Conservation (phyloP, 1,284 basidiomycete genomes). For the Anthracocystis walkeri region DNA sequence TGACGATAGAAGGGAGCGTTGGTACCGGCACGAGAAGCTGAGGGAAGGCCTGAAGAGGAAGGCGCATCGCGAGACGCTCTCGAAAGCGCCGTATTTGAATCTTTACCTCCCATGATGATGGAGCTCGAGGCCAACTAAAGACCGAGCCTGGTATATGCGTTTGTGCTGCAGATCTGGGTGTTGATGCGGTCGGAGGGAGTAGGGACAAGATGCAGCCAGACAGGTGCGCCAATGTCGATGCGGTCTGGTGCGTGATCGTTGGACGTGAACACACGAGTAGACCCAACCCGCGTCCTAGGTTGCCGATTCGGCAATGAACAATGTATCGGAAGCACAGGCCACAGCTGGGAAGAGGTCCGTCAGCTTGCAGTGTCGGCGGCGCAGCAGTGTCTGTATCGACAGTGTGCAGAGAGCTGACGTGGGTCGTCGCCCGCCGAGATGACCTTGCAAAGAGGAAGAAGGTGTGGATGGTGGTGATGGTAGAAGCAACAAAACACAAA, state of each 20-base stretch:
- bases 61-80: slow-evolving; percentile 33
- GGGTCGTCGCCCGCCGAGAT: slow-evolving; percentile 3
- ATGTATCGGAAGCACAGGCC: neutral
- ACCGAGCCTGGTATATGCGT: neutral
- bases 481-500: neutral
- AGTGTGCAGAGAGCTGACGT: neutral
- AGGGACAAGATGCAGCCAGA: neutral
- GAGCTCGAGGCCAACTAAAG: neutral
- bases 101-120: slow-evolving; percentile 37
- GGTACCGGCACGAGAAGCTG: slow-evolving; percentile 13
- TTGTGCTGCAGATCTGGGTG: too few relatives aligned
- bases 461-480: slow-evolving; percentile 2
- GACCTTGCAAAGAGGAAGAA: neutral
- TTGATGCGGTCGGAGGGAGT: too few relatives aligned
- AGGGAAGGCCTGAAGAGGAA: slow-evolving; percentile 3
- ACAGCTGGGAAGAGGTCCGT: neutral
- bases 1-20: slow-evolving; percentile 48
- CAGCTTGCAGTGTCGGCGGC: neutral
- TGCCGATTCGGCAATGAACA: neutral
- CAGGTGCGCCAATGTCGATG: neutral
- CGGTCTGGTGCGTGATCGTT: neutral
- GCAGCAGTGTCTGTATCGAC: neutral
- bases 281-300: neutral
- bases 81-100: slow-evolving; percentile 23
- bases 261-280: neutral